phyloP scores from a whole-genome alignment of 495 filamentous ascomycete genomes.

The Aspergillus avenaceus region DNA sequence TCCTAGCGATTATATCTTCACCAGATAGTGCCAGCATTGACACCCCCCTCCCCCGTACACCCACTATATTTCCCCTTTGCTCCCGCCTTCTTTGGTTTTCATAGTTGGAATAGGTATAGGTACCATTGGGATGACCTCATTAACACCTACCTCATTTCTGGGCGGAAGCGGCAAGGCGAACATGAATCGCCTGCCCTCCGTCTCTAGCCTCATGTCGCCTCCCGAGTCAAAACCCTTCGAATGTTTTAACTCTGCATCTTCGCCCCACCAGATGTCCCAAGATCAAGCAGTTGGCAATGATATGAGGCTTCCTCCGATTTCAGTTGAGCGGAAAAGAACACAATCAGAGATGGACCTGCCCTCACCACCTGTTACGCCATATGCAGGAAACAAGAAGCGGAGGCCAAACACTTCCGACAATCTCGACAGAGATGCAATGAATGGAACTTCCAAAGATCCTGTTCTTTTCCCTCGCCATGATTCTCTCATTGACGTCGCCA shows the following conservation, averaged over 20 bases:
- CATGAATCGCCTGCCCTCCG: conserved; percentile 49
- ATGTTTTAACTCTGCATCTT: conserved; percentile 45
- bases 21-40: conserved; percentile 1
- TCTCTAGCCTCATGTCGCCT: conserved; percentile 70
- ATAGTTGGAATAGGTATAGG: no score
- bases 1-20: conserved; percentile 1
- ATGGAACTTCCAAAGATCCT: conserved; percentile 49
- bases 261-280: conserved; percentile 29
- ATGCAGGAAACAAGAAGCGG: conserved; percentile 50
- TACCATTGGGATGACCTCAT: conserved; percentile 26
- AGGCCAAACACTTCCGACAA: conserved; percentile 42
- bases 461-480: conserved; percentile 56
- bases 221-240: conserved; percentile 63
- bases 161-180: conserved; percentile 25
- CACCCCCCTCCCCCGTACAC: background rate
- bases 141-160: conserved; percentile 16
- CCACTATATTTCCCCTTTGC: background rate
- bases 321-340: conserved; percentile 44
- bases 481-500: conserved; percentile 35
- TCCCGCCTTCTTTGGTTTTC: no score
- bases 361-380: conserved; percentile 72
- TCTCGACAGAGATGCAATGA: conserved; percentile 27
- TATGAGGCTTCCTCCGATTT: conserved; percentile 47
- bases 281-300: conserved; percentile 31
- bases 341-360: conserved; percentile 52